Evolutionary conservation across 23 red algal genomes (phyloP), one percentile per base, ranked within the genome.

Genomic region (Porphyridium purpureum): DNA sequence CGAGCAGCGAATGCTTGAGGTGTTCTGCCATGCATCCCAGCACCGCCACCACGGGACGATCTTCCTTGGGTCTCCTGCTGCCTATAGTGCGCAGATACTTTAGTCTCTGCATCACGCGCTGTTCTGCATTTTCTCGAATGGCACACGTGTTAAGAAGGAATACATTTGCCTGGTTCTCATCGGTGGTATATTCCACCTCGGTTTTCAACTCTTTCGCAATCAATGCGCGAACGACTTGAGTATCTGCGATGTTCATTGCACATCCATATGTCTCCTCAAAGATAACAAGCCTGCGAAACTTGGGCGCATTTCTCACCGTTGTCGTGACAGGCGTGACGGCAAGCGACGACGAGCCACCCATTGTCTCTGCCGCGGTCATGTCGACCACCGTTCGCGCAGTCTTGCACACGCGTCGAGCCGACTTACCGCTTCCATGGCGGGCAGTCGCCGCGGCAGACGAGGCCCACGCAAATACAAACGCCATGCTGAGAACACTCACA

Each of bases 221-320:
- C 1, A 67, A 15, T 0, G 1, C 0, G 1, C 29, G 47, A 9
- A 81, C 52, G 24, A 67, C 23, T 24, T 72, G 32, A 2, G 64
- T 38, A 41, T 83, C 77, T 15, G 28, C 7, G 11, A 65, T 52
- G 25, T 83, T 83, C 77, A 83, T 83, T 20, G 55, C 48, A 47
- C 77, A 83, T 42, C 77, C 77, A 26, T 46, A 53, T 1, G 77
- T 83, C 49, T 83, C 67, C n/a, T n/a, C n/a, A n/a, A n/a, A n/a
- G n/a, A n/a, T n/a, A n/a, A n/a, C n/a, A n/a, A n/a, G n/a, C n/a
- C n/a, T n/a, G n/a, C n/a, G n/a, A n/a, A n/a, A n/a, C n/a, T n/a
- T n/a, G n/a, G n/a, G n/a, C n/a, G n/a, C n/a, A n/a, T n/a, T n/a
- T n/a, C n/a, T n/a, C n/a, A n/a, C n/a, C n/a, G n/a, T n/a, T n/a